Base-by-base conservation (phyloP, 2,329 filamentous ascomycete species). In the Dendrostoma leiphaemia region DNA sequence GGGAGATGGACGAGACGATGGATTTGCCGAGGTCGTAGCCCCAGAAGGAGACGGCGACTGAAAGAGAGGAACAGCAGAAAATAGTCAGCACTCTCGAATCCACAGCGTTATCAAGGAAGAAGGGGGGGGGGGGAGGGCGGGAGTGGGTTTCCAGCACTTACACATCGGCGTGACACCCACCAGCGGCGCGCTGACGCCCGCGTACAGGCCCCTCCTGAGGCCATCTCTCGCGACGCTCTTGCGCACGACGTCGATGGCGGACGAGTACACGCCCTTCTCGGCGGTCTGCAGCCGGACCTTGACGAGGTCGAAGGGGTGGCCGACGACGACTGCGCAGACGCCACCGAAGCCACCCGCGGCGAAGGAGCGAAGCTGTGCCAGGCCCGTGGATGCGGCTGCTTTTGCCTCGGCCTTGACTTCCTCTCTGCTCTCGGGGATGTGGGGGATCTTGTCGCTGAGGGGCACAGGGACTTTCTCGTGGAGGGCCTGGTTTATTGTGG, bases 131-230 rank as follows among this genome's bases (percentile, higher is more conserved):
- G 55, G 21, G n/a, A n/a, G n/a, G n/a, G n/a, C n/a, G n/a, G n/a
- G n/a, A n/a, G n/a, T n/a, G n/a, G n/a, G n/a, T n/a, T n/a, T n/a
- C n/a, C 10, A 35, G 31, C 32, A 84, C 92, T 74, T 82, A 97
- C 92, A 99, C 94, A 99, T 99, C 52, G 94, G 94, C 58, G 94
- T 99, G 15, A 99, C 94, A 51, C 94, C 94, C 9, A 97, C 89
- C 59, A 99, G 76, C 41, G 94, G 94, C 64, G 94, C 94, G 63
- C 89, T 94, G 43, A 99, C 93, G 71, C 94, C 94, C n/a, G 94
- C 94, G 72, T 99, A 99, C 59, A 99, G 72, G 8, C 94, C 94
- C 71, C 89, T 75, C 57, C 74, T 65, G 62, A 96, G 70, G 2
- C 94, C 94, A 72, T 97, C 93, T 58, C 89, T 83, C 26, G 92